Evolutionary conservation across 2,329 filamentous ascomycete species (phyloP).

Genomic region (Botrytis cinerea): DNA sequence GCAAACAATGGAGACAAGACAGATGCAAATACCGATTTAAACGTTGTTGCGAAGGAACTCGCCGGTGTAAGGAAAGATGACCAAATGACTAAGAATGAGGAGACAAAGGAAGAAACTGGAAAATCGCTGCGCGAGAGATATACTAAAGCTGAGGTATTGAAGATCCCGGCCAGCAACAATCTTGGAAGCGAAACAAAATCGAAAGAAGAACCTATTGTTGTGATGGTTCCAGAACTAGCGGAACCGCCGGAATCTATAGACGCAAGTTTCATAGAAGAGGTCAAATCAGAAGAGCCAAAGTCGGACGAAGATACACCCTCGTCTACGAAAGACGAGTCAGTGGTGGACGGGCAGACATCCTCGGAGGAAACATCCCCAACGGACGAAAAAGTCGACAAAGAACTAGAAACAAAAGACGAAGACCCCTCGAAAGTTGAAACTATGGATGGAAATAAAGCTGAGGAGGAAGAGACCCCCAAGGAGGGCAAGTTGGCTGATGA

Average conservation of each 20-base stretch:
- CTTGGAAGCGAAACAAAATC: background rate
- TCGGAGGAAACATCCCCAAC: background rate
- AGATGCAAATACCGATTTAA: background rate
- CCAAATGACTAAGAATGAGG: background rate
- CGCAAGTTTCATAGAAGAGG: background rate
- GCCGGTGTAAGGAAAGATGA: background rate
- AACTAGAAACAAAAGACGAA: background rate
- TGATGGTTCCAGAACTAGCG: background rate
- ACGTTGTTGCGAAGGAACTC: background rate
- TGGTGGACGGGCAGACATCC: background rate
- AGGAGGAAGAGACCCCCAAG: background rate
- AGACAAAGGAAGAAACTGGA: background rate
- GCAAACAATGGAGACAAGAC: background rate
- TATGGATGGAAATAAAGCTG: background rate
- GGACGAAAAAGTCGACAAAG: background rate
- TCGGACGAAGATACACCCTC: background rate
- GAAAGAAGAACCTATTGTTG: background rate
- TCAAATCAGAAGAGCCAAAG: background rate
- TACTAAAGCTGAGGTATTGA: background rate
- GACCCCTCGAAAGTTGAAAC: background rate
- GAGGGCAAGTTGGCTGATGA: background rate
- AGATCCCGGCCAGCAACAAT: background rate
- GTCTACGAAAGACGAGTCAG: background rate
- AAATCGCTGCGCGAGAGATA: background rate
- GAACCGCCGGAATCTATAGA: background rate